phyloP scores from a whole-genome alignment of 345 rosid species.

The Euphorbia lathyris region DNA sequence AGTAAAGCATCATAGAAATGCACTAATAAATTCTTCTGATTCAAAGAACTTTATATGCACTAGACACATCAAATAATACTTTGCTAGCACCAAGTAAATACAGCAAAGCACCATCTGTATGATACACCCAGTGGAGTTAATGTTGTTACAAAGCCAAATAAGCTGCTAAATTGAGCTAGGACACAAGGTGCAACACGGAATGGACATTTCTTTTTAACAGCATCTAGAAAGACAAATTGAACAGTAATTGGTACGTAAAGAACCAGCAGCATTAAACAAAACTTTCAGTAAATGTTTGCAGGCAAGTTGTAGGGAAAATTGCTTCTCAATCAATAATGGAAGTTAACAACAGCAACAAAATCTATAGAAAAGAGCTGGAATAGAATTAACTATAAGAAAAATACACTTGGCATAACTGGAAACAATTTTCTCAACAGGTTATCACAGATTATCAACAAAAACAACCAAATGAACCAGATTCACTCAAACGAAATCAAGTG shows the following conservation, averaged over 20 bases:
- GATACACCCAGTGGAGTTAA: not conserved
- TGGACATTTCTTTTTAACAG: not conserved
- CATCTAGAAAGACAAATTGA: not conserved
- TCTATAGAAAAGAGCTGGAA: not conserved
- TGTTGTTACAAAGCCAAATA: not conserved
- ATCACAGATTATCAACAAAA: not conserved
- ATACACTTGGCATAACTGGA: not conserved
- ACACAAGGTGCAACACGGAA: not conserved
- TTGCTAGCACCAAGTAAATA: not conserved
- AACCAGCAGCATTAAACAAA: not conserved
- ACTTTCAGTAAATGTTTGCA: not conserved
- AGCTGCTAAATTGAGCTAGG: not conserved
- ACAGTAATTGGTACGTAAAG: not conserved
- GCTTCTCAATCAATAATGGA: not conserved
- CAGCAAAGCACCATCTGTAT: conserved; percentile 1
- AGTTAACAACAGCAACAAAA: not conserved
- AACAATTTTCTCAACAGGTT: not conserved
- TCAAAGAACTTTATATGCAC: not conserved
- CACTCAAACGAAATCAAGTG: not conserved
- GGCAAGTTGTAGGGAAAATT: not conserved
- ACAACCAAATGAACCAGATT: not conserved
- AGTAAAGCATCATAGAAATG: not conserved
- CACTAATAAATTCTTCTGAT: not conserved
- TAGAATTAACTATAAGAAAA: not conserved
- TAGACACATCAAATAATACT: not conserved